A percentile compares a stretch with the other conserved stretches of the same genome.
Evolutionary conservation across 768 basidiomycete genomes (phyloP).

Genomic region (Serendipita indica): DNA sequence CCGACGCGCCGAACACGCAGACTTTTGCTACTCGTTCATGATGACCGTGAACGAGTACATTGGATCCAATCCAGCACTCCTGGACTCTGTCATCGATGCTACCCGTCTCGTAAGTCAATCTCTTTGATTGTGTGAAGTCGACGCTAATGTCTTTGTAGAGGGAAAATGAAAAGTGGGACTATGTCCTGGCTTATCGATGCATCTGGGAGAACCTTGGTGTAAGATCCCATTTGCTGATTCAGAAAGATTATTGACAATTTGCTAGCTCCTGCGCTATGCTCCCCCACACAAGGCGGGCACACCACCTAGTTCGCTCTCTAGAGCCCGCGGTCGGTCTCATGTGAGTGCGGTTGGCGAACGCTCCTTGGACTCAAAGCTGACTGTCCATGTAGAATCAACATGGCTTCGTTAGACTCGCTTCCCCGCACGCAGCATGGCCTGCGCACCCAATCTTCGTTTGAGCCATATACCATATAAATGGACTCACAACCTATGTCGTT

Average conservation of each 20-base stretch:
- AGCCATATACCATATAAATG: no score
- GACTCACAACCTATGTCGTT: no score
- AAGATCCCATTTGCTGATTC: not conserved
- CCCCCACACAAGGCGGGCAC: not conserved
- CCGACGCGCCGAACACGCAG: not conserved
- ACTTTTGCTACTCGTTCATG: slow-evolving; percentile 7
- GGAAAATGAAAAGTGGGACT: slow-evolving; percentile 3
- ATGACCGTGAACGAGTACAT: slow-evolving; percentile 3
- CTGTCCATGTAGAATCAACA: not conserved
- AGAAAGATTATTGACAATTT: not conserved
- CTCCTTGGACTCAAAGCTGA: not conserved
- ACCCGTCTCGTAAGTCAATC: not conserved
- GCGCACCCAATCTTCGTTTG: not conserved
- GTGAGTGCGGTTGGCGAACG: not conserved
- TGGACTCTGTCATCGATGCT: slow-evolving; percentile 1
- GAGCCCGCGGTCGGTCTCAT: not conserved
- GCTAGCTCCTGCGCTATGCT: not conserved
- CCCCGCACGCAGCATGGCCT: not conserved
- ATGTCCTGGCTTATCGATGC: slow-evolving; percentile 1
- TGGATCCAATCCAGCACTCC: not conserved
- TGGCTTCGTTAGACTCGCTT: not conserved
- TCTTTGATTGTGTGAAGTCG: not conserved
- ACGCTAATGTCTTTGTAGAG: not conserved
- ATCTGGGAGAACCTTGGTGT: slow-evolving; percentile 4
- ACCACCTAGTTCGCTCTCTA: not conserved